Evolutionary conservation across 441 rosid species (phyloP), one percentile per base, ranked within the genome.

Genomic region (Capsella rubella): DNA sequence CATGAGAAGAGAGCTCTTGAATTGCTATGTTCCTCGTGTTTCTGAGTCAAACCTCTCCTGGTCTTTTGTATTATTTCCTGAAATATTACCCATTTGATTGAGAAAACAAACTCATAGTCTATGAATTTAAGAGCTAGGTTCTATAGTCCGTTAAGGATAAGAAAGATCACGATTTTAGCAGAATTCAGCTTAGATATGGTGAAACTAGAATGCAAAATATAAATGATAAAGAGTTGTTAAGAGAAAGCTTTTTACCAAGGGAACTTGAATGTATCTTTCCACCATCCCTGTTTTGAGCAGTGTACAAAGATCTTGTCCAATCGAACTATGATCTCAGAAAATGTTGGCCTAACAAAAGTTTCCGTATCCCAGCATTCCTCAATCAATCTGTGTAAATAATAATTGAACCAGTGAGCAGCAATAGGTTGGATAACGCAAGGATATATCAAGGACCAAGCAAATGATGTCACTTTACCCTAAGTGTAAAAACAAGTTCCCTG

Each of bases 291-390:
- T 72, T 85, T 90, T 59, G 97, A 85, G 81, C 93, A 84, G 27
- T 79, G 73, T 51, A 67, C 27, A 69, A 80, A 81, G 64, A 92
- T 86, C 77, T 46, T 88, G 81, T 86, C 89, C 86, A 92, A 71
- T 71, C 97, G 87, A 34, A 85, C 83, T 13, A 92, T 90, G 69
- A 92, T 89, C 83, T 92, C 96, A 4, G 90, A 84, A 78, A 90
- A 92, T 9, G 88, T 87, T 64, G 97, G 97, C 69, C 97, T 85
- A 35, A 67, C 78, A 29, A 83, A 76, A 61, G 93, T 70, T 52
- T 83, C 80, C 13, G 79, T 75, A 74, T 87, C 88, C 97, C 97
- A 92, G 78, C 94, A 92, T 78, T 92, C 96, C 79, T 90, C 94
- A 40, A 92, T 87, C 88, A 92, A 75, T 76, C 97, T 92, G 83